Evolutionary conservation across 179 eudicot species (phyloP).

Genomic region (Sideroxylon spinosum): DNA sequence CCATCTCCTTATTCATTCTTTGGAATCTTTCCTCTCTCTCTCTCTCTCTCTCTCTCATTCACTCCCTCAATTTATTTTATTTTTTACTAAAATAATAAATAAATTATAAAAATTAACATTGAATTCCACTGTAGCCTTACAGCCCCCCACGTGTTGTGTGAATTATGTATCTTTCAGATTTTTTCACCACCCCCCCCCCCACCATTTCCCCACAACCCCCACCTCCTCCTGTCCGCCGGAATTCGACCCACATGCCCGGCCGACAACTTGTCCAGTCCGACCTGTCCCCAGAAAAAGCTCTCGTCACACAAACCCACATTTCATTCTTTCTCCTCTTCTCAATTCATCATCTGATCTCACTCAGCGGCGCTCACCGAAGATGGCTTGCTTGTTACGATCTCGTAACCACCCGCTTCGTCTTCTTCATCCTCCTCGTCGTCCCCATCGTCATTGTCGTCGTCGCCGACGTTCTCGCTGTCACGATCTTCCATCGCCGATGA

Average conservation of each 20-base stretch:
- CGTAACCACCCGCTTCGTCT: constrained; percentile 35
- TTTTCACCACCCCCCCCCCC: constrained; percentile 3
- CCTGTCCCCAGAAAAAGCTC: not conserved
- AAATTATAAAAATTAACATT: constrained; percentile 7
- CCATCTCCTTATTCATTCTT: constrained; percentile 13
- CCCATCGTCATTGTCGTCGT: not conserved
- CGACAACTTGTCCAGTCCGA: constrained; percentile 3
- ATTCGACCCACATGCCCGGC: constrained; percentile 11
- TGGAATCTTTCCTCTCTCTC: constrained; percentile 9
- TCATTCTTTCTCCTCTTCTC: constrained; percentile 8
- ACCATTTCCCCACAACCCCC: constrained; percentile 6
- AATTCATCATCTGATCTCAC: not conserved
- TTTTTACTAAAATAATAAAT: constrained; percentile 22
- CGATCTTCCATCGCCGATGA: not conserved
- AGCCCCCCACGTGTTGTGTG: constrained; percentile 16
- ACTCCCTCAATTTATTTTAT: constrained; percentile 1
- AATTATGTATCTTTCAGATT: not conserved
- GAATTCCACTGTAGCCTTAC: constrained; percentile 18
- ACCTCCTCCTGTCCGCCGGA: constrained; percentile 1
- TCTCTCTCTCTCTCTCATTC: not conserved
- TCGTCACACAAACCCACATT: not conserved
- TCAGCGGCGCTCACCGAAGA: constrained; percentile 33
- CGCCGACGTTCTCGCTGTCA: not conserved
- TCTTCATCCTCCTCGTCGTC: constrained; percentile 21
- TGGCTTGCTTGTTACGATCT: constrained; percentile 39